Conservation (phyloP, 1,139 yeast species). For the Saccharomyces hybrid region DNA sequence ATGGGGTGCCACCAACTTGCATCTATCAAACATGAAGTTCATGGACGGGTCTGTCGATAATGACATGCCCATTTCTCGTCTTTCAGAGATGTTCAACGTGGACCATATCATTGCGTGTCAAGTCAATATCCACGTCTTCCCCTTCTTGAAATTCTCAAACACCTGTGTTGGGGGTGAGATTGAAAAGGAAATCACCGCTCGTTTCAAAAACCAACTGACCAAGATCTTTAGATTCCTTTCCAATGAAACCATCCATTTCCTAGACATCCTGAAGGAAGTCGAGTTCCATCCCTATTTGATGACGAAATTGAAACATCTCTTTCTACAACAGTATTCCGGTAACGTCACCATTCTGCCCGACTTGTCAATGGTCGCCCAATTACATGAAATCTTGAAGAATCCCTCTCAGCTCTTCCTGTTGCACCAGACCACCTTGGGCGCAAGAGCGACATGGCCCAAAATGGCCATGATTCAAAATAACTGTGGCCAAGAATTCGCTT, state of each 20-base stretch:
- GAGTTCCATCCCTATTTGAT: slow-evolving; percentile 69
- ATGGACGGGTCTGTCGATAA: slow-evolving; percentile 96
- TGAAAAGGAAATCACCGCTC: slow-evolving; percentile 53
- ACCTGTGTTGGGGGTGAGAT: slow-evolving; percentile 64
- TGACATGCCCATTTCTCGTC: slow-evolving; percentile 80
- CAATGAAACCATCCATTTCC: slow-evolving; percentile 69
- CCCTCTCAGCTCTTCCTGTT: slow-evolving; percentile 71
- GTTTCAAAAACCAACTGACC: slow-evolving; percentile 46
- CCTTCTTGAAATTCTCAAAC: slow-evolving; percentile 62
- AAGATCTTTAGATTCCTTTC: slow-evolving; percentile 53
- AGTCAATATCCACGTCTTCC: slow-evolving; percentile 93
- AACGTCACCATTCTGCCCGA: slow-evolving; percentile 89
- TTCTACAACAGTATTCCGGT: slow-evolving; percentile 85
- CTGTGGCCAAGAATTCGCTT: slow-evolving; percentile 79
- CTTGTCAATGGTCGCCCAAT: slow-evolving; percentile 46
- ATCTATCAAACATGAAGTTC: slow-evolving; percentile 56
- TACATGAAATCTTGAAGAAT: slow-evolving; percentile 59
- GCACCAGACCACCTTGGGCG: slow-evolving; percentile 72
- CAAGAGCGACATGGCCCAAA: slow-evolving; percentile 90
- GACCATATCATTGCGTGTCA: slow-evolving; percentile 96
- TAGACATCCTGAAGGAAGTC: slow-evolving; percentile 64
- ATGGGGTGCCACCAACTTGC: slow-evolving; percentile 56
- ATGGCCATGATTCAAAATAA: slow-evolving; percentile 76
- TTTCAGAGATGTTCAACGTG: slow-evolving; percentile 93
- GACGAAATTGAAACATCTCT: slow-evolving; percentile 62